phyloP scores from a whole-genome alignment of 257 asterid genomes.

The Ligustrum vulgare region DNA sequence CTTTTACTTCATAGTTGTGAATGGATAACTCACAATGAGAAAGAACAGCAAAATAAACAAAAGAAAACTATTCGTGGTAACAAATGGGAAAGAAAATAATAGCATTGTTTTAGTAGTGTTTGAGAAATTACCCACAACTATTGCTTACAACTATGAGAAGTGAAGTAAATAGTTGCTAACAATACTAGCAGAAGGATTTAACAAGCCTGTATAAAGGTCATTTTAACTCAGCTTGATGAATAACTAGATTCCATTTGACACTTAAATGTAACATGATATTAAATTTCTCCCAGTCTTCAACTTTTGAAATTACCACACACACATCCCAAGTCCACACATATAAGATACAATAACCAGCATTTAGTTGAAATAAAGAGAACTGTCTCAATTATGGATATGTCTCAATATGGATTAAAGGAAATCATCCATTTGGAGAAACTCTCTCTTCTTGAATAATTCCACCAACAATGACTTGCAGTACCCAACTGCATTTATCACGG shows the following conservation, averaged over 20 bases:
- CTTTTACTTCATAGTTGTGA: conserved; percentile 9
- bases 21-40: conserved; percentile 5
- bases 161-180: neutral
- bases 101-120: neutral
- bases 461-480: neutral
- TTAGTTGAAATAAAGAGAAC: neutral
- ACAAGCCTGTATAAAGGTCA: neutral
- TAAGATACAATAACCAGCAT: neutral
- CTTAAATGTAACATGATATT: no score
- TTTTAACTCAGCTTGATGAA: neutral
- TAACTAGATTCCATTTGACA: neutral
- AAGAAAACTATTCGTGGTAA: neutral
- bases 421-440: neutral
- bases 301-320: no score
- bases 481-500: neutral
- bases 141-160: neutral
- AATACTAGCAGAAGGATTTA: neutral
- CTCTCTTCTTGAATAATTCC: neutral
- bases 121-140: neutral
- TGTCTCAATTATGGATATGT: neutral
- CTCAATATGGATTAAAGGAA: neutral
- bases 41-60: neutral
- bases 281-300: no score
- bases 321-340: no score
- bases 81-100: neutral